Evolutionary conservation across 768 basidiomycete species (phyloP), one percentile per base, ranked within the genome.

Genomic region (Cystofilobasidium macerans): DNA sequence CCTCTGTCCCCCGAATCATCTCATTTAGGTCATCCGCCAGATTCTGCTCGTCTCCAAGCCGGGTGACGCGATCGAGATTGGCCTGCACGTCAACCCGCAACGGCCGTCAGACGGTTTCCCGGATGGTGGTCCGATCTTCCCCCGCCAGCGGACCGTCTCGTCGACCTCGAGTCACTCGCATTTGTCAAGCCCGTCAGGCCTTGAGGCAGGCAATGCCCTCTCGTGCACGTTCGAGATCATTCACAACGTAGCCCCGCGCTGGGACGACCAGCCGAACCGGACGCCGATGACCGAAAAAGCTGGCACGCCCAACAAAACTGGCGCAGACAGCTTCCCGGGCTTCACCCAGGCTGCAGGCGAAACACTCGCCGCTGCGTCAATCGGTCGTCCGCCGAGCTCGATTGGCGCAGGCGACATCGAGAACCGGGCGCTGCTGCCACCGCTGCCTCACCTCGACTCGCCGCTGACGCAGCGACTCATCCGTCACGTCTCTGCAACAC

Each of bases 21-120:
- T n/a, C n/a, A n/a, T n/a, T n/a, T 72, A 95, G 92, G 81, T 92
- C 69, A 77, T 90, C 61, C 87, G 90, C 35, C 93, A 93, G 80
- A 79, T 94, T 47, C 77, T 97, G 45, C 78, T 78, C 51, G 83
- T 84, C 36, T 80, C 88, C n/a, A 78, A 78, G 56, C 78, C 74
- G 40, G 88, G 88, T 18, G 93, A 95, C 73, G 84, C 86, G 38
- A 82, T 97, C 54, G 91, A 94, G 72, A 76, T 95, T 63, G 90
- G 93, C 11, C 81, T 97, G 26, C 75, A 75, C 53, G 69, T 76
- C 61, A 68, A 70, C n/a, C 74, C 74, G 5, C 75, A 75, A 58
- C 74, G 72, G 22, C 75, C 74, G 1, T 74, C 13, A 32, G 67
- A 57, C n/a, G 42, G 16, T 22, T n/a, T 24, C 62, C 33, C 40